Evolutionary conservation across 352 stramenopile species (phyloP), one percentile per base, ranked within the genome.

Genomic region (Globisporangium camurandrum): DNA sequence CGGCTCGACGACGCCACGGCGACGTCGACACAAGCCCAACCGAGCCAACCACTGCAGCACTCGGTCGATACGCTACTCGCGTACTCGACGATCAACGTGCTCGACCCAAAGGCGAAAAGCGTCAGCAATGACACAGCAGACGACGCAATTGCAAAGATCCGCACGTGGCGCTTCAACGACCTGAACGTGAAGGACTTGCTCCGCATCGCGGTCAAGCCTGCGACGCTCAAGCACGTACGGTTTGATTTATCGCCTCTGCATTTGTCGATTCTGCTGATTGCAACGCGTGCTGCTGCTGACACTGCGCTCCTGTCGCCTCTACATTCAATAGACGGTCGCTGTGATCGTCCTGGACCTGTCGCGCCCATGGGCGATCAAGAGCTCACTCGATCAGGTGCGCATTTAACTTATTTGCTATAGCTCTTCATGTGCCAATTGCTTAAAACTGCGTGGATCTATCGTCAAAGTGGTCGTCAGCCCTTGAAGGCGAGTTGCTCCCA

Each of bases 331-430:
- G 60, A 93, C 75, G 3, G 71, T 88, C 33, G 64, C 77, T 20
- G 69, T 58, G 0, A 70, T 93, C 44, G 75, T 86, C 38, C 36
- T 90, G 40, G 82, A 93, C 61, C 52, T 87, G 37, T 87, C 74
- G 37, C 65, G 73, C 24, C 78, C 76, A 11, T 93, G 82, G 82
- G 86, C 76, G 26, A 87, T 93, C 62, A 89, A 93, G 62, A 77
- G 62, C 51, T 71, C 73, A 34, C 52, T 93, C 42, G 82, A 93
- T 27, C 74, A 75, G 62, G 68, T 73, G 38, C 28, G 42, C n/a
- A 34, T n/a, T n/a, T n/a, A n/a, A n/a, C n/a, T n/a, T n/a, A n/a
- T n/a, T n/a, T n/a, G n/a, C n/a, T n/a, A n/a, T n/a, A n/a, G n/a
- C n/a, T n/a, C n/a, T n/a, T n/a, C n/a, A n/a, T n/a, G n/a, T n/a